Evolutionary conservation across 2,329 filamentous ascomycete genomes (phyloP), one percentile per base, ranked within the genome.

Genomic region (Elsinoe perseae): DNA sequence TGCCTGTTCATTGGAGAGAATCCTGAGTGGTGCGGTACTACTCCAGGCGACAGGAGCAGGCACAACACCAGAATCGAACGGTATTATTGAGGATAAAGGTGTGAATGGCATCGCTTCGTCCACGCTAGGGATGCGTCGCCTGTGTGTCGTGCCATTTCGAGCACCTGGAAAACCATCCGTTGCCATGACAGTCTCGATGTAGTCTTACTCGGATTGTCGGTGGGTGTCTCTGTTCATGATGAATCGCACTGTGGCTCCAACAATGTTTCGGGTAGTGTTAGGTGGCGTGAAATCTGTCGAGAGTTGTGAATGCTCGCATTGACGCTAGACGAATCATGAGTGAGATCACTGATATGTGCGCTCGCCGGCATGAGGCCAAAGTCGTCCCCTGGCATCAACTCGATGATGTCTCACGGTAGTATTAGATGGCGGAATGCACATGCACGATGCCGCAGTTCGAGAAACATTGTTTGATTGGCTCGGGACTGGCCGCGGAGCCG

Each of bases 71-170:
- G 58, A 21, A 68, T 86, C 82, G 69, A 92, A 89, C 2, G 88
- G 87, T 54, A 88, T 79, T 50, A 91, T 85, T 2, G 87, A 89
- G 50, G 85, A 87, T 67, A 92, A 85, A 21, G 89, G 88, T 53
- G 87, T 88, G 71, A 84, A 91, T n/a, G 87, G 86, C 44, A 93
- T 76, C 27, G 87, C 87, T 66, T 93, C 86, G 57, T 85, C 80
- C 10, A 93, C 79, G 2, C 75, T 77, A 9, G 76, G 73, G 38
- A 75, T 69, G 18, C 46, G 38, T 20, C 40, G 44, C 44, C 30
- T 14, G 10, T 18, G 48, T 32, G 12, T 20, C 14, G 16, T 36
- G 21, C 30, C 50, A 40, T 53, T 53, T 2, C 40, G 34, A 8
- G 23, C 18, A 8, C 16, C 50, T 10, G 2, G 6, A 20, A 12